Base-by-base conservation (phyloP, 805 yeast species). In the Starmera quercuum region DNA sequence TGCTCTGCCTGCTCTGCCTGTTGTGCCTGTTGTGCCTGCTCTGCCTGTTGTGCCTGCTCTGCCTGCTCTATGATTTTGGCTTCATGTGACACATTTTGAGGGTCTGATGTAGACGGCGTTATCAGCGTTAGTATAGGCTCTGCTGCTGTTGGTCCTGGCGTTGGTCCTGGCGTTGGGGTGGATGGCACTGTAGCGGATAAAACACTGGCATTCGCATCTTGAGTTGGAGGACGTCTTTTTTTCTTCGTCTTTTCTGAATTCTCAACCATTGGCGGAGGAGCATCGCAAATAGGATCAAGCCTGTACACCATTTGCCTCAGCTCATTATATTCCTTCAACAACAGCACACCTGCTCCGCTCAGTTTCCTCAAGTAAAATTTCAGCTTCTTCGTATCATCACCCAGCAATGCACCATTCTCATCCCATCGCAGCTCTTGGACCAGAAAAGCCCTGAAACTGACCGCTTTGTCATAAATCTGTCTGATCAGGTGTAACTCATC, bases 361-460 rank as follows among this genome's bases (percentile, higher is more conserved):
- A 73, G 39, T 46, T 75, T 73, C 33, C 77, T 57, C 35, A 72
- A 39, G 32, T 61, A 64, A 37, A 64, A 68, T 32, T 67, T 60
- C 21, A 71, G 31, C 38, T 57, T 46, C 3, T 43, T 35, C 6
- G 57, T 14, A 17, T 58, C 45, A 2, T 45, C 46, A 7, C 48
- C 51, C 4, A 37, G 33, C 9, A 46, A 35, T 9, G 48, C 38
- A 5, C 37, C 39, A 12, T 49, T 52, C 17, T 45, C 37, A 26
- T 46, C 36, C 34, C 45, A 39, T 4, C 15, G 10, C 13, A 53
- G 38, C 6, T 18, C 28, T 30, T 16, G n/a, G 26, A 37, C 32
- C 40, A 52, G 33, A 44, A 47, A 42, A 4, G 39, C 35, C 25
- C 40, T 42, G 39, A 47, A 55, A 4, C 39, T 36, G 10, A 43